Percentiles rank a stretch among this genome's conserved stretches.
phyloP scores from a whole-genome alignment of 257 asterid species.

The Ajuga chamaepitys region DNA sequence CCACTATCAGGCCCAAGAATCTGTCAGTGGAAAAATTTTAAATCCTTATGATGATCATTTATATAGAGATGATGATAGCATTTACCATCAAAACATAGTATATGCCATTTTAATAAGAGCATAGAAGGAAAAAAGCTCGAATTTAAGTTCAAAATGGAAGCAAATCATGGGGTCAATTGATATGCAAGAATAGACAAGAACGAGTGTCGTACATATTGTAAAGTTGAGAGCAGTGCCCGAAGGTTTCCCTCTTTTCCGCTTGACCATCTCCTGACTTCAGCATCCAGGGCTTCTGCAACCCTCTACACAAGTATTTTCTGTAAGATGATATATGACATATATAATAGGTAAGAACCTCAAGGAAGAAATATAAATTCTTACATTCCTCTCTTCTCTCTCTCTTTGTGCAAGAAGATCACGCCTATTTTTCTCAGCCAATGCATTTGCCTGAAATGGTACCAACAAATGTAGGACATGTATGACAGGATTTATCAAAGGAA shows the following conservation, averaged over 20 bases:
- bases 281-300: conserved; percentile 72
- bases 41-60: neutral
- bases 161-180: neutral
- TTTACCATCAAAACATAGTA: neutral
- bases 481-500: neutral
- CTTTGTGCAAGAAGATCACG: conserved; percentile 85
- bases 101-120: neutral
- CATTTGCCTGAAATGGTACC: conserved; percentile 69
- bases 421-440: conserved; percentile 91
- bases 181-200: conserved; percentile 1
- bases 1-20: conserved; percentile 88
- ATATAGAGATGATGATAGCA: neutral
- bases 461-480: neutral
- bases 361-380: conserved; percentile 27
- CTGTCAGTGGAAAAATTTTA: conserved; percentile 37
- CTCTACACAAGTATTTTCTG: conserved; percentile 49
- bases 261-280: conserved; percentile 93
- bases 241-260: conserved; percentile 89
- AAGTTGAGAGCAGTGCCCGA: conserved; percentile 89
- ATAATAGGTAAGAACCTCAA: conserved; percentile 16
- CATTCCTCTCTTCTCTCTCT: conserved; percentile 85
- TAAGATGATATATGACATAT: conserved; percentile 22
- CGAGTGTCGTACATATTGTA: conserved; percentile 73
- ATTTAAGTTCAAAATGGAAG: neutral
- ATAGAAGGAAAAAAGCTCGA: neutral